These are phyloP conservation scores for Lentinus polychrous DNA, from an alignment of 1,284 basidiomycete genomes.

Conservation along the genomic window DNA sequence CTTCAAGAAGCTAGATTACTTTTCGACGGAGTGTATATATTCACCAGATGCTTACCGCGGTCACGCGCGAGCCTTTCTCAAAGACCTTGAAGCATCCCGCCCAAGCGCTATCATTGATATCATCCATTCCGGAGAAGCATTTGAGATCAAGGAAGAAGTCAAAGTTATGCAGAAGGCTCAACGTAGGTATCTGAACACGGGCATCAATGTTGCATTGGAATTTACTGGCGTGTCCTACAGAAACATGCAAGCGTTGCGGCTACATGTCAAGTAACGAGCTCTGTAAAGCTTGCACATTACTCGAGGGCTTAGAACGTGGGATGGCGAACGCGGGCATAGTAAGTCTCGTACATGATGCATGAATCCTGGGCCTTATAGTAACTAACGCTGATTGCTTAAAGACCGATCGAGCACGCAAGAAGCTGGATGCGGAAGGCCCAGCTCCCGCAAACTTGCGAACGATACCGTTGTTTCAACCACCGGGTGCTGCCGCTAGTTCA, in stretches of 20 bases:
- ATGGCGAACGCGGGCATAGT: slow-evolving; percentile 64
- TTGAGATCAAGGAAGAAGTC: slow-evolving; percentile 73
- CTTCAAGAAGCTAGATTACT: slow-evolving; percentile 98
- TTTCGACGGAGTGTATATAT: slow-evolving; percentile 99
- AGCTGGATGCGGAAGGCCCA: slow-evolving; percentile 52
- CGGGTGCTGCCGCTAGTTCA: neutral
- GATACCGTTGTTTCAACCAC: slow-evolving; percentile 52
- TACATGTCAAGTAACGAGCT: slow-evolving; percentile 91
- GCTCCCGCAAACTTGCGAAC: slow-evolving; percentile 53
- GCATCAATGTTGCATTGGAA: neutral
- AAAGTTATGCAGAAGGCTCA: slow-evolving; percentile 72
- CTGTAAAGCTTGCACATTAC: slow-evolving; percentile 88
- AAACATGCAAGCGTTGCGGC: slow-evolving; percentile 84
- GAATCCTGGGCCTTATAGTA: neutral
- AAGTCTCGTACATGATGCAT: slow-evolving; percentile 24
- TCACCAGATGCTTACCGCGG: slow-evolving; percentile 98
- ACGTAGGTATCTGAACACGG: slow-evolving; percentile 46
- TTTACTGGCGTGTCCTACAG: slow-evolving; percentile 33
- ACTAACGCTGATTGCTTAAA: slow-evolving; percentile 18
- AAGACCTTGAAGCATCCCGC: slow-evolving; percentile 90
- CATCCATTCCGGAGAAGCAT: slow-evolving; percentile 92
- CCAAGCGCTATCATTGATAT: slow-evolving; percentile 97
- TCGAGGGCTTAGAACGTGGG: slow-evolving; percentile 88
- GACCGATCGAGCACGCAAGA: slow-evolving; percentile 62
- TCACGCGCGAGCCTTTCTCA: slow-evolving; percentile 90